Conservation (phyloP, 495 filamentous ascomycete genomes). For the Aspergillus biplanus region DNA sequence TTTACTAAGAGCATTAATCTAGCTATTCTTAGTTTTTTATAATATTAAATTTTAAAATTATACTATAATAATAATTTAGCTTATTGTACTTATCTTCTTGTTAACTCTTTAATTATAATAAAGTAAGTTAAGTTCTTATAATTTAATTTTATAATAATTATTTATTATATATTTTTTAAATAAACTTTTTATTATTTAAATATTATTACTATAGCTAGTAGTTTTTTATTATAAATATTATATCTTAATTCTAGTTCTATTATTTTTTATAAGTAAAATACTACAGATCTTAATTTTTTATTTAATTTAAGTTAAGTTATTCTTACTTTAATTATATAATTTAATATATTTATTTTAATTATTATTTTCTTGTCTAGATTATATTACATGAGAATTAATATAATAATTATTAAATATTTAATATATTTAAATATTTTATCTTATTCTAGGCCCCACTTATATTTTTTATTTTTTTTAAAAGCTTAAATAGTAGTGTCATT, state of each 20-base stretch:
- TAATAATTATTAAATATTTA: constrained; percentile 2
- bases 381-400: no score
- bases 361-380: no score
- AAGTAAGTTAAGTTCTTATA: no score
- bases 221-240: constrained; percentile 5
- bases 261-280: no score
- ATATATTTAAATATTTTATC: neutral
- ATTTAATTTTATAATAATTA: no score
- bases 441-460: neutral
- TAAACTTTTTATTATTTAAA: constrained; percentile 4
- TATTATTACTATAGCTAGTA: neutral
- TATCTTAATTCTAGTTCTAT: neutral
- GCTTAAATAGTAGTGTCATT: constrained; percentile 3
- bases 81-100: no score
- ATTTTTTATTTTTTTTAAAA: constrained; percentile 8
- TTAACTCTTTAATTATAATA: no score
- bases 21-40: neutral
- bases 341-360: neutral
- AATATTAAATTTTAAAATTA: neutral
- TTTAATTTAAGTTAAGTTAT: neutral
- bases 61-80: neutral
- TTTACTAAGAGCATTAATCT: neutral
- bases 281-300: neutral
- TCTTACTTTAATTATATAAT: neutral
- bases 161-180: no score